phyloP scores from a whole-genome alignment of 2,329 filamentous ascomycete species.

The Piedraia hortae region DNA sequence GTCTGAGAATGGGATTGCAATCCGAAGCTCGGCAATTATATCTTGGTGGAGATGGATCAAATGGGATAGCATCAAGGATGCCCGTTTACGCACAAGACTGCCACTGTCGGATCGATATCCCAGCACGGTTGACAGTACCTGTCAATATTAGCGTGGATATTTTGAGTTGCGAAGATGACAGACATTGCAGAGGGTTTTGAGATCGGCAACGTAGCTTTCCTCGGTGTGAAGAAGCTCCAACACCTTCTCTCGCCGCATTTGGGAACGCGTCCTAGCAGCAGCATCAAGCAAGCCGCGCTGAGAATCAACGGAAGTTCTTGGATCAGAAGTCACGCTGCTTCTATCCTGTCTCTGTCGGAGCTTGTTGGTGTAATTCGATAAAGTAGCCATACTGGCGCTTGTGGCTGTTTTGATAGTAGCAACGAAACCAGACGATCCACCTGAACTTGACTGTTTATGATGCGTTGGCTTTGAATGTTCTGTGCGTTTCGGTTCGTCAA shows the following conservation, averaged over 20 bases:
- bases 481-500: slow-evolving; percentile 6
- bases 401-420: slow-evolving; percentile 59
- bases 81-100: slow-evolving; percentile 8
- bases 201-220: slow-evolving; percentile 62
- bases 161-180: neutral
- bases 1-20: slow-evolving; percentile 37
- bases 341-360: slow-evolving; percentile 30
- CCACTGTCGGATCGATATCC: slow-evolving; percentile 7
- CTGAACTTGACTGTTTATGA: slow-evolving; percentile 25
- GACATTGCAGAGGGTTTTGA: slow-evolving; percentile 70
- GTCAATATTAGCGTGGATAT: slow-evolving; percentile 3
- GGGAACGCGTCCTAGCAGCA: slow-evolving; percentile 39
- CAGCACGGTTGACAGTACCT: slow-evolving; percentile 19
- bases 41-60: slow-evolving; percentile 65
- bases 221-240: slow-evolving; percentile 72
- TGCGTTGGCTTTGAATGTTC: slow-evolving; percentile 1
- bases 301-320: slow-evolving; percentile 33
- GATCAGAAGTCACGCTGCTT: slow-evolving; percentile 34
- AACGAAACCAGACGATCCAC: slow-evolving; percentile 52
- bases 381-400: slow-evolving; percentile 39
- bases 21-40: slow-evolving; percentile 47
- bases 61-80: slow-evolving; percentile 23
- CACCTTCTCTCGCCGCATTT: slow-evolving; percentile 51
- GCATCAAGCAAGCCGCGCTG: slow-evolving; percentile 30
- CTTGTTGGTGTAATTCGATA: slow-evolving; percentile 26